Conservation (phyloP, 495 filamentous ascomycete genomes). For the Cetradonia linearis region DNA sequence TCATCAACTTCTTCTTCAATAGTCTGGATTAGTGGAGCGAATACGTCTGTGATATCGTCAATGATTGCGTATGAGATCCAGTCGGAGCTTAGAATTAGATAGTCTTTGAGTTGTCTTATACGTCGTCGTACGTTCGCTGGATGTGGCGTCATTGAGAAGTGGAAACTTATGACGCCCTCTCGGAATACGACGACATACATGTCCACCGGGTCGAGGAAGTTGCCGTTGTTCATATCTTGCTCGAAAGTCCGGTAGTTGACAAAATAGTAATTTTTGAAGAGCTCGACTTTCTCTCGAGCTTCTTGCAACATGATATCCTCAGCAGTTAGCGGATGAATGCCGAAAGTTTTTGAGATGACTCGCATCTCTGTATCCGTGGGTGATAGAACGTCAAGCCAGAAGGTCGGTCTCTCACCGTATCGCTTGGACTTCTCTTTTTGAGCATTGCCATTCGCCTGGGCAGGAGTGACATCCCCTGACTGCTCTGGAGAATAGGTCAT, state of each 20-base stretch:
- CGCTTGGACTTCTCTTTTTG: slow-evolving; percentile 45
- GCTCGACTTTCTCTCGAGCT: slow-evolving; percentile 92
- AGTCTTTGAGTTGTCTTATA: slow-evolving; percentile 89
- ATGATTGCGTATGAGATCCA: slow-evolving; percentile 99
- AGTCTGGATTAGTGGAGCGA: slow-evolving; percentile 76
- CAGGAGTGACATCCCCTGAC: slow-evolving; percentile 26
- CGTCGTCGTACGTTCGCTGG: slow-evolving; percentile 88
- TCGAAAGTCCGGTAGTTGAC: slow-evolving; percentile 97
- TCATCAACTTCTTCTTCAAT: slow-evolving; percentile 86
- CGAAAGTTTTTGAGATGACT: slow-evolving; percentile 80
- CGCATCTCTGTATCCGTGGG: slow-evolving; percentile 92
- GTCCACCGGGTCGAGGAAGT: slow-evolving; percentile 91
- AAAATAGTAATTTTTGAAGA: slow-evolving; percentile 96
- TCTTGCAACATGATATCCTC: slow-evolving; percentile 98
- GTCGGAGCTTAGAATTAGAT: slow-evolving; percentile 82
- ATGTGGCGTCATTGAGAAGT: slow-evolving; percentile 87
- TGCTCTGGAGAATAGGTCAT: slow-evolving; percentile 21
- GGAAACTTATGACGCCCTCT: slow-evolving; percentile 89
- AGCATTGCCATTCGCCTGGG: slow-evolving; percentile 24
- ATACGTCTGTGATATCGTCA: slow-evolving; percentile 95
- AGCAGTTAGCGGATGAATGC: slow-evolving; percentile 85
- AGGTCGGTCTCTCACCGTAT: slow-evolving; percentile 83
- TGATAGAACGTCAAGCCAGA: slow-evolving; percentile 87
- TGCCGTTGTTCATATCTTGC: slow-evolving; percentile 75
- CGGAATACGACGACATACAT: slow-evolving; percentile 97